A percentile compares a stretch with the other conserved stretches of the same genome.
These are phyloP conservation scores for Termitomyces sp. DNA, from an alignment of 768 basidiomycete genomes.

Conservation along the genomic window DNA sequence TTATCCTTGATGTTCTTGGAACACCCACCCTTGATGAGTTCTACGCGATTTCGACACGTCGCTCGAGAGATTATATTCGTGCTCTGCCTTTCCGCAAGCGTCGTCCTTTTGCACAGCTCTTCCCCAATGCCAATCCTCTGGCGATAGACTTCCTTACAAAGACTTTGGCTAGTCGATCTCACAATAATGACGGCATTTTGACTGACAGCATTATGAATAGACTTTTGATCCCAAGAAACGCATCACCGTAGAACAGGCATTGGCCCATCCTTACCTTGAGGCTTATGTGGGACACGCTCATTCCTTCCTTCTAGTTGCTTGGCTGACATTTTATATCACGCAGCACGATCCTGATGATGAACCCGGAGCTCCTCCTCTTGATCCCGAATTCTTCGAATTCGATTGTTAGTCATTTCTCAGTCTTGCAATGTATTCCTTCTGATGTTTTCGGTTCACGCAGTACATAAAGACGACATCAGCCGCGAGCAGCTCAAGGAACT, in stretches of 20 bases:
- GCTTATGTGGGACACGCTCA: constrained; percentile 63
- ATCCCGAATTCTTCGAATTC: constrained; percentile 96
- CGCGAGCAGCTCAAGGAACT: constrained; percentile 94
- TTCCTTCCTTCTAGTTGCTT: neutral
- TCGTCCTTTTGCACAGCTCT: constrained; percentile 75
- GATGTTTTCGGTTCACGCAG: constrained; percentile 29
- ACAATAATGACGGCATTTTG: neutral
- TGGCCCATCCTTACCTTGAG: constrained; percentile 93
- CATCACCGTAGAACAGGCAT: constrained; percentile 88
- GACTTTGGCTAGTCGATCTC: constrained; percentile 54
- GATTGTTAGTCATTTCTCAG: constrained; percentile 56
- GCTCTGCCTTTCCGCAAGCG: constrained; percentile 91
- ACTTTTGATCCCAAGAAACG: constrained; percentile 99
- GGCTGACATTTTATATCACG: neutral
- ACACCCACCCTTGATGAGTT: constrained; percentile 98
- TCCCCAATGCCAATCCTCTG: constrained; percentile 84
- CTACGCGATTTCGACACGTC: constrained; percentile 88
- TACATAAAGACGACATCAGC: constrained; percentile 94
- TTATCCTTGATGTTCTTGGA: constrained; percentile 95
- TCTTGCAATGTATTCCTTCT: neutral
- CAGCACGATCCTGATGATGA: constrained; percentile 97
- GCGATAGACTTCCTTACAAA: constrained; percentile 69
- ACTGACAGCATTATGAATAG: constrained; percentile 28
- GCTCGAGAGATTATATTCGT: constrained; percentile 93
- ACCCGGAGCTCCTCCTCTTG: constrained; percentile 91